Conservation (phyloP, 1,139 yeast species). For the Geotrichum bryndzae region DNA sequence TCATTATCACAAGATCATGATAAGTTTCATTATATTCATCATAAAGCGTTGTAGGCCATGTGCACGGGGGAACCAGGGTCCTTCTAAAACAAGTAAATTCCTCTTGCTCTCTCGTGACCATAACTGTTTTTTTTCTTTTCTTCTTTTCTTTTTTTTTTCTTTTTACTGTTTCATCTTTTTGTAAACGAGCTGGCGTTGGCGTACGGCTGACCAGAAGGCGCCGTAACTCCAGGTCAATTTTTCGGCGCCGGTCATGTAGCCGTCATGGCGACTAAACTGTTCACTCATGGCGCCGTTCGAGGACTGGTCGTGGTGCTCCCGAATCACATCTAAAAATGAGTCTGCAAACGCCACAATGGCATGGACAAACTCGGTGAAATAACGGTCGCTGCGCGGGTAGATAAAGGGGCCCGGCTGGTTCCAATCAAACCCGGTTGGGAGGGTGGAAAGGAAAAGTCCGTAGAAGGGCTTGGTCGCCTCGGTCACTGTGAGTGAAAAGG, state of each 20-base stretch:
- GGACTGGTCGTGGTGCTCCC: slow-evolving; percentile 55
- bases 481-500: slow-evolving; percentile 30
- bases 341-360: slow-evolving; percentile 49
- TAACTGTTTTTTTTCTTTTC: neutral
- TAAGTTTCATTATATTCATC: neutral
- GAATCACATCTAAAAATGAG: slow-evolving; percentile 65
- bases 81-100: neutral
- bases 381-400: slow-evolving; percentile 17
- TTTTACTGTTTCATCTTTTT: neutral
- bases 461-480: slow-evolving; percentile 24
- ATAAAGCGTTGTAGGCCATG: neutral
- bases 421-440: slow-evolving; percentile 12
- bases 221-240: slow-evolving; percentile 91
- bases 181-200: slow-evolving; percentile 31
- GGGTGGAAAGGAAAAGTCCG: slow-evolving; percentile 23
- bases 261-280: slow-evolving; percentile 75
- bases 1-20: no score
- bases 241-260: slow-evolving; percentile 82
- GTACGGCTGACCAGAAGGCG: slow-evolving; percentile 63
- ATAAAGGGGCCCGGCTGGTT: neutral
- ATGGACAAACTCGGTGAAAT: slow-evolving; percentile 21
- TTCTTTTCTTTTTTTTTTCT: neutral
- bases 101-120: neutral
- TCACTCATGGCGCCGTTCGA: slow-evolving; percentile 74
- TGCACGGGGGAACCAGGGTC: neutral